Percentiles rank a stretch among this genome's conserved stretches.
Evolutionary conservation across 2,329 filamentous ascomycete species (phyloP).

Genomic region (Trichoderma guizhouense): DNA sequence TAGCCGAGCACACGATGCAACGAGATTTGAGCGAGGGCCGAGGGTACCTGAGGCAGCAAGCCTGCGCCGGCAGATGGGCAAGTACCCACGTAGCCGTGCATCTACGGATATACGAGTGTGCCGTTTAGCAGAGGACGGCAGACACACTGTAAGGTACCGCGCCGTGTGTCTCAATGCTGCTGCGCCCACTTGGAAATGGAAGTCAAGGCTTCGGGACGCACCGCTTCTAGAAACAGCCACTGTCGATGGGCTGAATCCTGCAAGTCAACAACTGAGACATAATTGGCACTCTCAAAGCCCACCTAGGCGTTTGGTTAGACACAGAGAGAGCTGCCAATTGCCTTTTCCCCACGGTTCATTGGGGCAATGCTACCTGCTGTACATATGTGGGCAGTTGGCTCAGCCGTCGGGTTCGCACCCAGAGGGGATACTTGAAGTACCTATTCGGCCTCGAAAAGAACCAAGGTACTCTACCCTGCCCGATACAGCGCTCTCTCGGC

Average conservation of each 20-base stretch:
- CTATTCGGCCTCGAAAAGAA: background rate
- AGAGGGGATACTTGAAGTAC: background rate
- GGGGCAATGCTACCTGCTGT: background rate
- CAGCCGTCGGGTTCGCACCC: background rate
- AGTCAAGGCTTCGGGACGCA: slow-evolving; percentile 10
- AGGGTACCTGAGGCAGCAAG: background rate
- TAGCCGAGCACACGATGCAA: background rate
- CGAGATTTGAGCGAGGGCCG: background rate
- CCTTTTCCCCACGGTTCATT: background rate
- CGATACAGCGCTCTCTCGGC: background rate
- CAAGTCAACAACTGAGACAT: background rate
- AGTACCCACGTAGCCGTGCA: background rate
- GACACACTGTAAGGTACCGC: background rate
- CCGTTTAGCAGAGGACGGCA: background rate
- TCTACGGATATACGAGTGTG: background rate
- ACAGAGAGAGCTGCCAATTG: background rate
- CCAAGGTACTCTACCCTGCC: background rate
- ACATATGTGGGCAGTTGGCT: background rate
- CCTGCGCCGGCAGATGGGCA: background rate
- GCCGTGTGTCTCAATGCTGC: background rate
- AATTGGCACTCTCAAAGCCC: background rate
- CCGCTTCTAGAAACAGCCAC: slow-evolving; percentile 15
- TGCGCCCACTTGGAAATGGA: slow-evolving; percentile 7
- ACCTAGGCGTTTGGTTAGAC: background rate
- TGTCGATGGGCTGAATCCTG: slow-evolving; percentile 1